Percentiles rank a stretch among this genome's conserved stretches.
Evolutionary conservation across 139 green algal genomes (phyloP).

Genomic region (Coelastrella sp.): DNA sequence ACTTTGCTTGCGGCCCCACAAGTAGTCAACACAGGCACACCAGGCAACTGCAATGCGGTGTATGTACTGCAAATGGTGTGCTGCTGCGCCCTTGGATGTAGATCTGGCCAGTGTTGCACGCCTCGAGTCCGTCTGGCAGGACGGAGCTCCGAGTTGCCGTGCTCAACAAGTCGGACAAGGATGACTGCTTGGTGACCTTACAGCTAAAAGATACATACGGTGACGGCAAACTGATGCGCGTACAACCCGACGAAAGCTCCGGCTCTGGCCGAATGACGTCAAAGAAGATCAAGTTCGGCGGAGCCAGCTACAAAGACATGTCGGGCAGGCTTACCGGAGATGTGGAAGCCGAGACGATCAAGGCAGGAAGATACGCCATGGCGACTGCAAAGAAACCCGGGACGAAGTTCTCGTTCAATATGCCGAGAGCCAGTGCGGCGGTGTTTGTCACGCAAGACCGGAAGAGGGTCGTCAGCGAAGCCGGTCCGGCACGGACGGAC

Average conservation of each 20-base stretch:
- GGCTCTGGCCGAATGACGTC: not conserved
- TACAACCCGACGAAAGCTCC: not conserved
- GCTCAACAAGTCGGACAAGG: conserved; percentile 23
- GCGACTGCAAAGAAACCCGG: not conserved
- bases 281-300: conserved; percentile 8
- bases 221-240: not conserved
- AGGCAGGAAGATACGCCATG: not conserved
- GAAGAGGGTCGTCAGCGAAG: too few species aligned
- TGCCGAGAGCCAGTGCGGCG: not conserved
- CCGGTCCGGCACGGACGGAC: too few species aligned
- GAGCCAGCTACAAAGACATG: not conserved
- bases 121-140: not conserved
- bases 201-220: not conserved
- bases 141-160: conserved; percentile 31
- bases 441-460: not conserved
- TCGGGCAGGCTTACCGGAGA: not conserved
- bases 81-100: not conserved
- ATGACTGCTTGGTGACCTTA: conserved; percentile 12
- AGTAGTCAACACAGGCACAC: not conserved
- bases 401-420: not conserved
- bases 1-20: too few species aligned
- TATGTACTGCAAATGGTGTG: not conserved
- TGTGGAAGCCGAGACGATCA: not conserved
- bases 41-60: not conserved
- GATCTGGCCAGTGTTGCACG: conserved; percentile 42